Percentiles rank a stretch among this genome's conserved stretches.
Conservation (phyloP, 1,284 basidiomycete species). For the Cryptococcus sp. region DNA sequence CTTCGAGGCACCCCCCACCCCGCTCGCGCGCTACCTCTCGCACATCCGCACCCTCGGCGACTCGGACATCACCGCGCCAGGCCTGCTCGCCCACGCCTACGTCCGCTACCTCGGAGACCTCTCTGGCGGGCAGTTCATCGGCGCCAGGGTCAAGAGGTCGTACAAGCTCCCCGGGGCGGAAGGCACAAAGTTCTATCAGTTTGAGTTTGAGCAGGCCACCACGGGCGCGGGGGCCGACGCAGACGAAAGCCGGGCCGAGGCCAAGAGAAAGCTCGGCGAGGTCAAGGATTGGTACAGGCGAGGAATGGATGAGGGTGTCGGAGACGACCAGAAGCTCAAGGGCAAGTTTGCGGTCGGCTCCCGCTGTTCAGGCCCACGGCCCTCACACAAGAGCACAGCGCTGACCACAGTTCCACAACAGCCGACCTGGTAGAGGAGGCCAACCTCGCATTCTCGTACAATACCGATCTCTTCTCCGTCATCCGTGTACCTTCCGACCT, state of each 20-base stretch:
- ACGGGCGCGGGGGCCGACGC: conserved; percentile 52
- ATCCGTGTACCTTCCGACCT: conserved; percentile 41
- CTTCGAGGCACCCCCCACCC: conserved; percentile 54
- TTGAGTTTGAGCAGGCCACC: conserved; percentile 56
- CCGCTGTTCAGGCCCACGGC: neutral
- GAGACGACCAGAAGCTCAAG: conserved; percentile 57
- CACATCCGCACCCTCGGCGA: conserved; percentile 55
- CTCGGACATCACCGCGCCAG: conserved; percentile 54
- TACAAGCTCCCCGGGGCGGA: conserved; percentile 58
- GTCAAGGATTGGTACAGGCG: conserved; percentile 74
- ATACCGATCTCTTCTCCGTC: conserved; percentile 61
- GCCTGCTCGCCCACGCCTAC: conserved; percentile 73
- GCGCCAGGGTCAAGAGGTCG: conserved; percentile 61
- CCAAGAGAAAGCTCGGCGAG: conserved; percentile 55
- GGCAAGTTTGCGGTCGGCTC: conserved; percentile 47
- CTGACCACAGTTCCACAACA: conserved; percentile 22
- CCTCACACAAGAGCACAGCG: neutral
- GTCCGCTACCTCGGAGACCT: conserved; percentile 83
- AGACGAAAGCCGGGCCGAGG: conserved; percentile 31
- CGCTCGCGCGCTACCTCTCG: conserved; percentile 58
- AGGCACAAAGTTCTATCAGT: conserved; percentile 69
- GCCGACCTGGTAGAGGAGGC: conserved; percentile 61
- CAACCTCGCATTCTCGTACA: conserved; percentile 64
- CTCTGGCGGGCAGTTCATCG: conserved; percentile 73
- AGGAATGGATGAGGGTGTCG: conserved; percentile 65